Conservation (phyloP, 495 filamentous ascomycete genomes). For the Hypoxylon lenormandii region DNA sequence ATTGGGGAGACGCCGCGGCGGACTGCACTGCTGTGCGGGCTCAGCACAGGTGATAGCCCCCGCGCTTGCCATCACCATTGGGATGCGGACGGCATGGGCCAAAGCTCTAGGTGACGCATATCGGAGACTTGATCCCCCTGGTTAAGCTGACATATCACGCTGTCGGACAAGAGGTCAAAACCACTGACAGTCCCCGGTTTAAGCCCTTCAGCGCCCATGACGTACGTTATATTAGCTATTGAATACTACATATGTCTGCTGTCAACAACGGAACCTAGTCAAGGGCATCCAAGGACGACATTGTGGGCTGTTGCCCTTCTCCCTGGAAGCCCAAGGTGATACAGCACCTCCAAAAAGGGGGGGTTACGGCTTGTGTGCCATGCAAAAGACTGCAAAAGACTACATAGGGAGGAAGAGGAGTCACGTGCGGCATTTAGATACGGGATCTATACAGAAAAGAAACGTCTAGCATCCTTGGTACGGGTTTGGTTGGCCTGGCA, state of each 20-base stretch:
- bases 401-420: conserved; percentile 10
- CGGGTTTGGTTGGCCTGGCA: conserved; percentile 30
- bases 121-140: conserved; percentile 20
- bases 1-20: conserved; percentile 42
- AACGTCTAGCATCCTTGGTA: conserved; percentile 3
- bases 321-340: conserved; percentile 43
- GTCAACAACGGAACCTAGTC: background rate
- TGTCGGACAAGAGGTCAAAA: conserved; percentile 11
- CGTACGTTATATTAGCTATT: conserved; percentile 20
- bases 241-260: conserved; percentile 4
- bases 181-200: conserved; percentile 15
- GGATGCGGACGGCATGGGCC: conserved; percentile 26
- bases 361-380: conserved; percentile 14
- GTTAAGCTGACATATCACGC: conserved; percentile 20
- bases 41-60: conserved; percentile 29
- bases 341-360: conserved; percentile 27
- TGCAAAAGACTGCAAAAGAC: conserved; percentile 23
- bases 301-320: conserved; percentile 12
- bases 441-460: conserved; percentile 17
- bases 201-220: conserved; percentile 26
- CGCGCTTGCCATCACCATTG: conserved; percentile 32
- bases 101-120: conserved; percentile 26
- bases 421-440: conserved; percentile 36
- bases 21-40: conserved; percentile 31
- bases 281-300: conserved; percentile 1